Evolutionary conservation across 345 rosid species (phyloP), one percentile per base, ranked within the genome.

Genomic region (Syzygium aqueum): DNA sequence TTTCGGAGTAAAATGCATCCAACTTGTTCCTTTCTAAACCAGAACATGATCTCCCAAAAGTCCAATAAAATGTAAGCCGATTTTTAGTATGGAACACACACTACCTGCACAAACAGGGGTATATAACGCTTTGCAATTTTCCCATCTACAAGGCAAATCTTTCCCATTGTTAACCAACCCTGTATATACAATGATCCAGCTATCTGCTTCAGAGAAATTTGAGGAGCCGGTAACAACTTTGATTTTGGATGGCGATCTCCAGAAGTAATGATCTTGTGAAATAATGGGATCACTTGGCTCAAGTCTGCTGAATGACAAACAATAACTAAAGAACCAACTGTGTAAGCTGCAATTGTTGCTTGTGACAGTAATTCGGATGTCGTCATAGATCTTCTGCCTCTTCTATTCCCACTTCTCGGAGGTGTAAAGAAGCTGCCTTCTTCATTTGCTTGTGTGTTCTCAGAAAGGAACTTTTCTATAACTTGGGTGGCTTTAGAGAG

Each of bases 91-190:
- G 15, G 15, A 65, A 67, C 17, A 25, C 15, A 49, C 17, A 43
- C 82, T 87, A 95, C 99, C 99, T 97, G 97, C 87, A 97, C 96
- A 93, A 97, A 97, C 88, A 96, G 91, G 84, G 97, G 99, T 90
- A 96, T 95, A 85, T 96, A 95, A 56, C 94, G 89, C 91, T 97
- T 97, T 28, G 98, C 99, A 89, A 95, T 97, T 89, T 95, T 95
- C 88, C 93, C 98, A 84, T 93, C 99, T 10, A 96, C 97, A 63
- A 96, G 93, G 93, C 99, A 97, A 84, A 96, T 91, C 91, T 97
- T 97, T 88, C 97, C 99, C 99, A 97, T 93, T 53, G 98, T 92
- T 90, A 96, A 88, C 99, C 99, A 96, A 54, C 96, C 95, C 90
- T 94, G 98, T 85, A 94, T 93, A 87, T 95, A 96, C 87, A 96